phyloP scores from a whole-genome alignment of 1,284 basidiomycete species.

The Puccinia polysora region DNA sequence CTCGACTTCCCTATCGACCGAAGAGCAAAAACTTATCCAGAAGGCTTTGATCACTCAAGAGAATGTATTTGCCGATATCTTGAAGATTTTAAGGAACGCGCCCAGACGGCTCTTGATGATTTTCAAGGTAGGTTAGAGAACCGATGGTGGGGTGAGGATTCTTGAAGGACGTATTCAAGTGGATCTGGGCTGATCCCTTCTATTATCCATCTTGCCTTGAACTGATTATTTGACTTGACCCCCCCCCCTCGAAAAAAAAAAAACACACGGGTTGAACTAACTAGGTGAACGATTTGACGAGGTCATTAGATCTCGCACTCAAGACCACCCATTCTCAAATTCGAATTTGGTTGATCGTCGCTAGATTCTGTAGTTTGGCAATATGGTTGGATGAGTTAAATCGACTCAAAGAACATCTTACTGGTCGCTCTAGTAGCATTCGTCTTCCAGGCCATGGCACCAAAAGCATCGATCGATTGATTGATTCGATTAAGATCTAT shows the following conservation, averaged over 20 bases:
- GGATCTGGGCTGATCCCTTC: too few relatives aligned
- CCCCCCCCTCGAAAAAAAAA: slow-evolving; percentile 5
- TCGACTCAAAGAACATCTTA: slow-evolving; percentile 55
- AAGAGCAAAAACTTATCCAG: slow-evolving; percentile 71
- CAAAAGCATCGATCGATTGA: not conserved
- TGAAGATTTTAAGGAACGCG: slow-evolving; percentile 74
- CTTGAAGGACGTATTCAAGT: too few relatives aligned
- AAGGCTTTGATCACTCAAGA: slow-evolving; percentile 73
- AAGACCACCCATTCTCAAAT: slow-evolving; percentile 59
- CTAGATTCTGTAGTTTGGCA: slow-evolving; percentile 78
- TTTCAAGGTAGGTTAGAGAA: slow-evolving; percentile 61
- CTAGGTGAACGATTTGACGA: slow-evolving; percentile 49
- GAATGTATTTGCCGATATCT: slow-evolving; percentile 73
- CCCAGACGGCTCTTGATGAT: slow-evolving; percentile 73
- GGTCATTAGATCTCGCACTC: slow-evolving; percentile 60
- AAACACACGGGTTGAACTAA: not conserved
- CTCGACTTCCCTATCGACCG: slow-evolving; percentile 62
- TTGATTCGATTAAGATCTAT: slow-evolving; percentile 55
- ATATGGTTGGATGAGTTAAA: slow-evolving; percentile 71
- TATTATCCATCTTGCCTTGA: too few relatives aligned
- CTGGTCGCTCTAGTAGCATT: slow-evolving; percentile 37
- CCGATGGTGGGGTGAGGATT: too few relatives aligned
- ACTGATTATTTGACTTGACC: slow-evolving; percentile 46
- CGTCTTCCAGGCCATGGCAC: not conserved
- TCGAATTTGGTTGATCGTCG: slow-evolving; percentile 84